A percentile compares a stretch with the other conserved stretches of the same genome.
These are phyloP conservation scores for Exophiala viscosa DNA, from an alignment of 2,329 filamentous ascomycete genomes.

Conservation along the genomic window DNA sequence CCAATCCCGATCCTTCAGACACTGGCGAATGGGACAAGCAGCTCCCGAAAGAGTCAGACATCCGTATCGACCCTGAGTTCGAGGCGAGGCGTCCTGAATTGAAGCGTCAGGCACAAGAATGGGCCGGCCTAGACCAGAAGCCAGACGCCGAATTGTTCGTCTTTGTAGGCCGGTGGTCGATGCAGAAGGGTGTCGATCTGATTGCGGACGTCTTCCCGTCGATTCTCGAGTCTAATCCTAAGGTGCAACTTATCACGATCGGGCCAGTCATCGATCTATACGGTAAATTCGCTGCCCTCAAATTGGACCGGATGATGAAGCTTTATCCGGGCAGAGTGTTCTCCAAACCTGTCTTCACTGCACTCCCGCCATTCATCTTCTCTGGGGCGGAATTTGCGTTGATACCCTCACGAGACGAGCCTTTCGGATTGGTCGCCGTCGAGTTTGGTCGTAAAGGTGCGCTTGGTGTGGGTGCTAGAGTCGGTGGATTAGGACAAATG, in stretches of 20 bases:
- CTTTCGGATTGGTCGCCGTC: constrained; percentile 65
- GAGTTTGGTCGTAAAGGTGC: constrained; percentile 67
- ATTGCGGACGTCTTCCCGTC: constrained; percentile 65
- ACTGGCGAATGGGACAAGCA: constrained; percentile 59
- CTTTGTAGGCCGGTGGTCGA: constrained; percentile 66
- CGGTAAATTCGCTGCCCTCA: constrained; percentile 64
- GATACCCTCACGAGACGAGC: constrained; percentile 66
- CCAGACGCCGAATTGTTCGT: constrained; percentile 63
- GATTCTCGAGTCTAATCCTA: constrained; percentile 57
- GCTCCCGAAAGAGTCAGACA: constrained; percentile 47
- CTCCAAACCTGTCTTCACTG: constrained; percentile 66
- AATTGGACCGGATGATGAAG: constrained; percentile 62
- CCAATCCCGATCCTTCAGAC: constrained; percentile 64
- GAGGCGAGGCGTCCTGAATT: constrained; percentile 54
- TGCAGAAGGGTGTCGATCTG: constrained; percentile 66
- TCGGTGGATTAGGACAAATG: constrained; percentile 67
- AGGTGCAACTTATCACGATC: constrained; percentile 60
- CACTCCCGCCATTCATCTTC: constrained; percentile 64
- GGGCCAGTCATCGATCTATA: constrained; percentile 66
- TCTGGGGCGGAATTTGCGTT: constrained; percentile 65
- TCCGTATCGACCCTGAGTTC: constrained; percentile 52
- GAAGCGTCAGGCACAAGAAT: constrained; percentile 62
- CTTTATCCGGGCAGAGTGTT: constrained; percentile 63
- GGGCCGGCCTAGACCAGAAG: constrained; percentile 61
- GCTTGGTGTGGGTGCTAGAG: constrained; percentile 62